These are phyloP conservation scores for Samsoniella hepiali DNA, from an alignment of 2,329 filamentous ascomycete genomes.

Conservation along the genomic window DNA sequence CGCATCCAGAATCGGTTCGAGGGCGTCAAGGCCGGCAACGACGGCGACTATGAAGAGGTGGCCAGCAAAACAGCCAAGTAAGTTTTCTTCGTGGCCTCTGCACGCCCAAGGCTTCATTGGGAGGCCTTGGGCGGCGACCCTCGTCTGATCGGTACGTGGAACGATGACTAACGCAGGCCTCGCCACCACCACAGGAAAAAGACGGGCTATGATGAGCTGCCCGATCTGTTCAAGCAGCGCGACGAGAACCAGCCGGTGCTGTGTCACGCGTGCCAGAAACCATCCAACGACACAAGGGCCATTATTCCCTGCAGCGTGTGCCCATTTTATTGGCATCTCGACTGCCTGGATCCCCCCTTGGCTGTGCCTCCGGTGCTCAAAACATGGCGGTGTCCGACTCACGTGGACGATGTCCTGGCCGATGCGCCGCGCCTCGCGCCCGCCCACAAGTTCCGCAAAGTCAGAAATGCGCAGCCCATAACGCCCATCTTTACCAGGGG, in stretches of 20 bases:
- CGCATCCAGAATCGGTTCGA: conserved; percentile 74
- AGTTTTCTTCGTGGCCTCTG: conserved; percentile 22
- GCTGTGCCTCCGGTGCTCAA: conserved; percentile 72
- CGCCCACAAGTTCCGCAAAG: conserved; percentile 59
- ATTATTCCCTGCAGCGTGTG: conserved; percentile 88
- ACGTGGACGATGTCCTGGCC: conserved; percentile 72
- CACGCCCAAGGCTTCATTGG: background rate
- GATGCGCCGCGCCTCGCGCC: conserved; percentile 57
- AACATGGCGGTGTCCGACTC: conserved; percentile 86
- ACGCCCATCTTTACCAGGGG: conserved; percentile 58
- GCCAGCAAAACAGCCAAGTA: conserved; percentile 62
- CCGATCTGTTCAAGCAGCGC: conserved; percentile 65
- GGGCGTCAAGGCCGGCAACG: conserved; percentile 69
- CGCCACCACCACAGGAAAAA: conserved; percentile 41
- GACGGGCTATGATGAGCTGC: conserved; percentile 56
- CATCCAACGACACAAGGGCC: conserved; percentile 57
- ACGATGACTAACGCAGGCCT: background rate
- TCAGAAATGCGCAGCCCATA: conserved; percentile 53
- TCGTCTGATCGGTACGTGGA: background rate
- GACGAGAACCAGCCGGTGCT: conserved; percentile 76
- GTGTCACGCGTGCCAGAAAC: conserved; percentile 71
- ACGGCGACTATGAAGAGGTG: conserved; percentile 78
- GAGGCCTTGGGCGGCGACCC: background rate
- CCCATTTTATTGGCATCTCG: conserved; percentile 80
- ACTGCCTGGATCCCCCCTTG: conserved; percentile 83